Conservation (phyloP, 306 rosid species). For the Gastrolobium bilobum region DNA sequence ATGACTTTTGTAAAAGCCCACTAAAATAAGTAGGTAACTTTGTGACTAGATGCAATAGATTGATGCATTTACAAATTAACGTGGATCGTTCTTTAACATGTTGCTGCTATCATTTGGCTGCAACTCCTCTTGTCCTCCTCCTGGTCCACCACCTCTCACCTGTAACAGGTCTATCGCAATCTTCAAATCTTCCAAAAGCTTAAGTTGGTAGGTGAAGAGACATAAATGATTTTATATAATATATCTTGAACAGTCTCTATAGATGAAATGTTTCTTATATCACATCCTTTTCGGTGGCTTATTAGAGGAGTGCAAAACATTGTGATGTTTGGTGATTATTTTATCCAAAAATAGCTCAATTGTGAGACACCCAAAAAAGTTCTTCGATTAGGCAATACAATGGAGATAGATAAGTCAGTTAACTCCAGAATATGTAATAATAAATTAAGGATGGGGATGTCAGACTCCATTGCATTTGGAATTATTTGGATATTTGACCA, state of each 20-base stretch:
- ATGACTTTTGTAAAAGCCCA: conserved; percentile 2
- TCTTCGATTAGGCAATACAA: not conserved
- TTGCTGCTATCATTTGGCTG: conserved; percentile 1
- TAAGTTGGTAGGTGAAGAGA: too few relatives aligned
- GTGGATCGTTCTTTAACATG: not conserved
- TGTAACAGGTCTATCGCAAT: too few relatives aligned
- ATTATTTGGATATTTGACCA: conserved; percentile 12
- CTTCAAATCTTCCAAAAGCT: too few relatives aligned
- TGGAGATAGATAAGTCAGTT: conserved; percentile 7
- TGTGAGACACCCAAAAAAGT: not conserved
- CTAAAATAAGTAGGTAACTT: not conserved
- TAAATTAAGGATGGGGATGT: conserved; percentile 9
- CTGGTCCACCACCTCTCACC: too few relatives aligned
- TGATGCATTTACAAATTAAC: conserved; percentile 17
- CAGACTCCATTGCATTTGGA: conserved; percentile 6
- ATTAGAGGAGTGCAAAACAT: not conserved
- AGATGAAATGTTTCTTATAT: not conserved
- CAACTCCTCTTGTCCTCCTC: not conserved
- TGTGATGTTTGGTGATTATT: conserved; percentile 17
- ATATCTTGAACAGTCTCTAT: not conserved
- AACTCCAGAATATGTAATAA: not conserved
- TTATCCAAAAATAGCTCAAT: conserved; percentile 8
- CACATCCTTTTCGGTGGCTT: conserved; percentile 6
- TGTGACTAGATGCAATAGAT: conserved; percentile 5
- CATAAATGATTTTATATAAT: too few relatives aligned